Evolutionary conservation across 768 basidiomycete genomes (phyloP), one percentile per base, ranked within the genome.

Genomic region (Lyophyllum semitale): DNA sequence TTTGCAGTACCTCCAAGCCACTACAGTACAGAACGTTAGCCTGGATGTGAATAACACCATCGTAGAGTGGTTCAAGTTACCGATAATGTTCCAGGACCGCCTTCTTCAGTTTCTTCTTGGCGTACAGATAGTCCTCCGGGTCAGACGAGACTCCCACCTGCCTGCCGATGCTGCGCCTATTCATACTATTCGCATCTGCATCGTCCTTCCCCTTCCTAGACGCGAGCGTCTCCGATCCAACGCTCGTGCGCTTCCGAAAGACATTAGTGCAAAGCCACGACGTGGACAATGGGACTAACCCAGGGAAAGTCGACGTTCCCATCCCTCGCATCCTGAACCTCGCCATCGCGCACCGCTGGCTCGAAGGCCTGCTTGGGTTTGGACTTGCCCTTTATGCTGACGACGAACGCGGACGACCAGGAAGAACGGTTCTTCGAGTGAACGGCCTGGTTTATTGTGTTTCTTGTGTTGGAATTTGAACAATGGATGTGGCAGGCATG

Each of bases 11-110:
- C 66, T 96, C 94, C 20, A 97, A 74, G 9, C 83, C 88, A 17
- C 93, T 90, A 54, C 27, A 37, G 35, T 15, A n/a, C 9, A 38
- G 2, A n/a, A 38, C 37, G 18, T 38, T n/a, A 38, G n/a, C 17
- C 2, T 38, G 2, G 37, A 6, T 4, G 5, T 4, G 4, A 4
- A 9, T 6, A 4, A 38, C 4, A 18, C 18, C 37, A n/a, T 18
- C 4, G 11, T 38, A 6, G 6, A 9, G 17, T 18, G n/a, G n/a
- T 22, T 22, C 11, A 33, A 63, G 72, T 33, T 61, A 88, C 88
- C 84, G 82, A 70, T 98, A 96, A 67, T 88, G 88, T 64, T 96
- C 93, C 47, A 87, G 62, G 0, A 91, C 79, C 1, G 96, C 97
- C 57, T 84, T 86, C 69, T 91, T 91, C 42, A 99, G 77, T 64